Base-by-base conservation (phyloP, 1,284 basidiomycete genomes). In the Rhodotorula sp. region DNA sequence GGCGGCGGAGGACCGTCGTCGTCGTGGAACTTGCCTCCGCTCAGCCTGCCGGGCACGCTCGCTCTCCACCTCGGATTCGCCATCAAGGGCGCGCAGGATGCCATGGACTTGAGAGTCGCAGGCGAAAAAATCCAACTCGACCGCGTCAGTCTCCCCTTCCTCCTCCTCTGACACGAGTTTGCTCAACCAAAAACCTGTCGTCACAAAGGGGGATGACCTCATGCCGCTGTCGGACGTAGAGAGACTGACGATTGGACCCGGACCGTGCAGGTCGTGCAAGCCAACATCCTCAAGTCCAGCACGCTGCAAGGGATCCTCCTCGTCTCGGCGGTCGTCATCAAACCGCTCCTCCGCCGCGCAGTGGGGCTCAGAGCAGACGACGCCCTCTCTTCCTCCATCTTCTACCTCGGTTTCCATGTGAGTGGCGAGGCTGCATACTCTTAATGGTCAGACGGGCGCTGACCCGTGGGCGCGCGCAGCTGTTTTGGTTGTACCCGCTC, bases 261-360 rank as follows among this genome's bases (percentile, higher is more conserved):
- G n/a, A 14, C 0, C 38, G 10, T 10, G 61, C 66, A 75, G 73
- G 64, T 72, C 62, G 70, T 69, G 19, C 70, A 72, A 59, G 68
- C 68, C 23, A 75, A 73, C 60, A 60, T 75, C 7, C 56, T 74
- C 66, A 74, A 74, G 50, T 63, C 56, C 34, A 68, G 70, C 5
- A 31, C 74, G 26, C 47, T 72, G 43, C 75, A 76, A 58, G 72
- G 63, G 15, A 73, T 76, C 64, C 57, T 74, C 26, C 68, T 76
- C 55, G 48, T 69, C 18, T 74, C 72, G 34, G 75, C 75, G 34
- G 61, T 76, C 63, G 66, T 69, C 34, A 69, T 76, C 67, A 76
- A 76, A 58, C 72, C 75, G 50, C 55, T 76, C 48, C 54, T 76
- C n/a, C 26, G 56, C 8, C 64, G 69, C 43, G 65, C 70, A 23